Evolutionary conservation across 345 rosid genomes (phyloP).

Genomic region (Excoecaria agallocha): DNA sequence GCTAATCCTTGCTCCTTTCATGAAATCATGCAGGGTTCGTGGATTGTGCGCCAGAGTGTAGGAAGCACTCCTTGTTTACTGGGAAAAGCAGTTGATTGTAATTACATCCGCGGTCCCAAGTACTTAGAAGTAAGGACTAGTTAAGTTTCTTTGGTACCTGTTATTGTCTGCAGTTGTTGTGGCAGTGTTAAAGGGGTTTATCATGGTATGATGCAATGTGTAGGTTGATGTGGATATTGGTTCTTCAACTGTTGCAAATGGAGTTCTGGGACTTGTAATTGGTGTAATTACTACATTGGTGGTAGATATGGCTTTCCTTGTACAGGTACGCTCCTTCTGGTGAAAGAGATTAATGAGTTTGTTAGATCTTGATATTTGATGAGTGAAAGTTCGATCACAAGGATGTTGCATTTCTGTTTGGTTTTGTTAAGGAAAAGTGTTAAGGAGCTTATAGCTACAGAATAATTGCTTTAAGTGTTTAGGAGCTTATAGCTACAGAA

Average conservation of each 20-base stretch:
- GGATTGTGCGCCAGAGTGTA: conserved; percentile 99
- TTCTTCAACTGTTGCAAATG: conserved; percentile 97
- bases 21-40: conserved; percentile 68
- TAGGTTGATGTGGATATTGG: conserved; percentile 96
- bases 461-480: too few species aligned
- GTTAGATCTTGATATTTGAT: background rate
- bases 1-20: background rate
- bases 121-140: conserved; percentile 71
- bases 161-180: too few species aligned
- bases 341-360: conserved; percentile 10
- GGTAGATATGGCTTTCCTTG: conserved; percentile 99
- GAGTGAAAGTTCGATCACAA: background rate
- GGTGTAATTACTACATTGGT: conserved; percentile 92
- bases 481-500: too few species aligned
- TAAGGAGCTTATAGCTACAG: too few species aligned
- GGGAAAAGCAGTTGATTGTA: conserved; percentile 97
- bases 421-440: too few species aligned
- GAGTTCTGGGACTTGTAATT: conserved; percentile 93
- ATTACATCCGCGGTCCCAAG: conserved; percentile 74
- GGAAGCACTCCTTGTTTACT: conserved; percentile 97
- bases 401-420: background rate
- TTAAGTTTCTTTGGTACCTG: background rate
- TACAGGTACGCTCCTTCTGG: conserved; percentile 53
- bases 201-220: conserved; percentile 18
- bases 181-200: background rate